phyloP scores from a whole-genome alignment of 2,329 filamentous ascomycete species.

The Aspergillus neoniger region DNA sequence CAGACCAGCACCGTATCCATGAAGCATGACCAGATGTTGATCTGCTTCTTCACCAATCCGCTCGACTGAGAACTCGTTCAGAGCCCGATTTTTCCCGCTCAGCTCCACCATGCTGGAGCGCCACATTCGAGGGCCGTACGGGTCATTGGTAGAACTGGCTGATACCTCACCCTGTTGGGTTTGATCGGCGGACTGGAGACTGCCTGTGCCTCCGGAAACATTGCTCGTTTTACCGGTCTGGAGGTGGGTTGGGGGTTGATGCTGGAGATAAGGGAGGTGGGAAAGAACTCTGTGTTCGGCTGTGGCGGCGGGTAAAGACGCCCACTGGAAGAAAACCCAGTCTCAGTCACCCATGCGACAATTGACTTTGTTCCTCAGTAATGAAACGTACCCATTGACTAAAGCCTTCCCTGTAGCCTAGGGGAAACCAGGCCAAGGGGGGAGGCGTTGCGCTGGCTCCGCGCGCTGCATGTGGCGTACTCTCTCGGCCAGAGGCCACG shows the following conservation, averaged over 20 bases:
- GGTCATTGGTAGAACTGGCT: constrained; percentile 62
- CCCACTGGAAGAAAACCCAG: constrained; percentile 64
- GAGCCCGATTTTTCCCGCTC: constrained; percentile 77
- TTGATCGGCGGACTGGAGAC: constrained; percentile 38
- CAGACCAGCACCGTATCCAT: constrained; percentile 93
- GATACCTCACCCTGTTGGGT: constrained; percentile 48
- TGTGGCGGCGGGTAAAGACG: constrained; percentile 73
- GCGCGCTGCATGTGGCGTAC: constrained; percentile 35
- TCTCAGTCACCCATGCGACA: constrained; percentile 22
- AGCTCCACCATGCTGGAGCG: constrained; percentile 80
- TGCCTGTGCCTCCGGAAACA: constrained; percentile 29
- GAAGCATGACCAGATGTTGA: constrained; percentile 90
- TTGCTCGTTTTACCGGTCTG: constrained; percentile 56
- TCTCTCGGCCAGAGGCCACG: constrained; percentile 19
- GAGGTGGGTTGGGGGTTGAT: constrained; percentile 65
- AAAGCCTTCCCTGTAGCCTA: constrained; percentile 89
- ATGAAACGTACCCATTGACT: constrained; percentile 75
- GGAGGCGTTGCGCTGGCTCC: constrained; percentile 34
- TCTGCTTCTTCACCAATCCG: constrained; percentile 75
- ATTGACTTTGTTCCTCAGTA: constrained; percentile 5
- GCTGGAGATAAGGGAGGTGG: constrained; percentile 77
- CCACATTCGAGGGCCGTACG: constrained; percentile 83
- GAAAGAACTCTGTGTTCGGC: constrained; percentile 88
- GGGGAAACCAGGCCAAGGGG: constrained; percentile 66
- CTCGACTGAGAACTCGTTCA: constrained; percentile 94